Evolutionary conservation across 805 yeast species (phyloP).

Genomic region (Hanseniaspora jakobsenii): DNA sequence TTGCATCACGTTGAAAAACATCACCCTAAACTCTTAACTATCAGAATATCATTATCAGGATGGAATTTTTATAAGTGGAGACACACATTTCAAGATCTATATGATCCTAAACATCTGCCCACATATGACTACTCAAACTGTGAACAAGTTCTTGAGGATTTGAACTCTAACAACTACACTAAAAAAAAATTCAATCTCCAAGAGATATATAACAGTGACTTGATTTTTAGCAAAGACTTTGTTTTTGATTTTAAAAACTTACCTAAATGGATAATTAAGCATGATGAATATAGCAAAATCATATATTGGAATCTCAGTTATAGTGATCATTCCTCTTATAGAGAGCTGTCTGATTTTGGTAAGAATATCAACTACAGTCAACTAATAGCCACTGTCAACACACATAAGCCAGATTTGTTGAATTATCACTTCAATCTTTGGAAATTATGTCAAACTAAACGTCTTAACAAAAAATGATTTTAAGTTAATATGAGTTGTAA

Average conservation of each 20-base stretch:
- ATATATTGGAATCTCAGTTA: slow-evolving; percentile 65
- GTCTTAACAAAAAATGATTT: too few relatives aligned
- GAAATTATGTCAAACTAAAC: slow-evolving; percentile 20
- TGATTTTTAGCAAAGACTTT: slow-evolving; percentile 17
- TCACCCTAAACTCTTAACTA: slow-evolving; percentile 6
- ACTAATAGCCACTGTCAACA: slow-evolving; percentile 69
- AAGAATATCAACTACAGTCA: slow-evolving; percentile 37
- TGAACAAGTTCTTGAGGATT: not conserved
- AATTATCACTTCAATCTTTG: slow-evolving; percentile 30
- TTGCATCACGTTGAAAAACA: slow-evolving; percentile 2
- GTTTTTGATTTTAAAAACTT: slow-evolving; percentile 21
- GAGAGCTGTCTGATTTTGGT: slow-evolving; percentile 62
- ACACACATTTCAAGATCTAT: slow-evolving; percentile 3
- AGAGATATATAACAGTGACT: slow-evolving; percentile 14
- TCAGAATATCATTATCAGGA: slow-evolving; percentile 13
- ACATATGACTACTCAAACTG: not conserved
- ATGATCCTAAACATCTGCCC: not conserved
- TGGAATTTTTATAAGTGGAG: slow-evolving; percentile 16
- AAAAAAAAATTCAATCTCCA: slow-evolving; percentile 2
- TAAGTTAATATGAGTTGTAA: too few relatives aligned
- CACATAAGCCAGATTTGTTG: slow-evolving; percentile 18
- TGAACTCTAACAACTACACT: slow-evolving; percentile 7
- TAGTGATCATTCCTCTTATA: slow-evolving; percentile 84
- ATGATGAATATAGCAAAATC: slow-evolving; percentile 27
- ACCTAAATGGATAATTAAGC: slow-evolving; percentile 23